Base-by-base conservation (phyloP, 192 early-diverging fungal species). In the Umbelopsis sp. region DNA sequence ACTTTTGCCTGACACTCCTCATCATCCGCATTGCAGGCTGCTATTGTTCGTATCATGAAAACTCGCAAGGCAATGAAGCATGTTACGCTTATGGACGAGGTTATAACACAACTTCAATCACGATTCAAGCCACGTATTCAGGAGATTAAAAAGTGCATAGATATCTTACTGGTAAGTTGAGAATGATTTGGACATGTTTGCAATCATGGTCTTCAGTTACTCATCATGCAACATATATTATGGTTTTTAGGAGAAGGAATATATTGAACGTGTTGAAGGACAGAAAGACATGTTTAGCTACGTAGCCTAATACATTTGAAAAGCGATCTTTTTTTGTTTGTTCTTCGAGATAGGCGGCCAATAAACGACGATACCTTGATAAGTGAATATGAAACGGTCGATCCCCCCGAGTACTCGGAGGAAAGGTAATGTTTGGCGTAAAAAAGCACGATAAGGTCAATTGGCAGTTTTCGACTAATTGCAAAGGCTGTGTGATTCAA, bases 1-100 rank as follows among this genome's bases (percentile, higher is more conserved):
- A 67, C 20, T 30, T 18, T 25, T 37, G 27, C 27, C 33, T 35
- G 25, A 35, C 27, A 37, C 27, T 25, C 21, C 30, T 25, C 25
- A 11, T 11, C 2, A 8, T 58, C n/a, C 10, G 18, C 4, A 27
- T 15, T 37, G 0, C 45, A 80, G 90, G 97, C 97, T 7, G 97
- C 98, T 1, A 97, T 99, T 85, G 98, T 99, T 46, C 93, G 98
- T 20, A 95, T 99, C 72, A 99, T 99, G 98, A 99, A 99, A 85
- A 93, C 96, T 2, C 91, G 97, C 41, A 96, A 98, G 81, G 85
- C 85, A 47, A 81, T 98, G 82, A 89, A 91, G 69, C 93, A 97
- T 76, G 83, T 90, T 9, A 82, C 87, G 44, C 86, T 99, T 16
- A 89, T 99, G 48, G 84, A 92, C 44, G 97, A 98, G 68, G 93